Percentiles rank a stretch among this genome's conserved stretches.
Evolutionary conservation across 176 grass and related monocot species (phyloP).

Genomic region (Eleusine indica): DNA sequence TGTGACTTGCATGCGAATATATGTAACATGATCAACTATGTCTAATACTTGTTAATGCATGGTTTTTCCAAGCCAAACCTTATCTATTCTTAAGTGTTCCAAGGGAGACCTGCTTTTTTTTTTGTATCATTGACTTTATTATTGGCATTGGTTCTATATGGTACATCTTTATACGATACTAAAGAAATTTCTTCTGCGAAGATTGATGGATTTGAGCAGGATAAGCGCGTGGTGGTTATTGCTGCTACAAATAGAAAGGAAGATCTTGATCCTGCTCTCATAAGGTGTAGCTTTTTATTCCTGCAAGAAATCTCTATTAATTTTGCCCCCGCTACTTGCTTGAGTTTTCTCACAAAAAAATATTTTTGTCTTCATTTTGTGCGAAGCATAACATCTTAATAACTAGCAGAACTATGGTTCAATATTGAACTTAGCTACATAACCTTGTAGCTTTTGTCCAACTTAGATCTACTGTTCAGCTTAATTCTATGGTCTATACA

Average conservation of each 20-base stretch:
- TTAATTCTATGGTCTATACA: slow-evolving; percentile 4
- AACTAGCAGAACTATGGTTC: slow-evolving; percentile 1
- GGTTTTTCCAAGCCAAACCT: slow-evolving; percentile 4
- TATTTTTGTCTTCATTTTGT: background rate
- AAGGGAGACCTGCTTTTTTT: background rate
- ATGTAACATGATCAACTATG: background rate
- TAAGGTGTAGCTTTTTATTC: slow-evolving; percentile 63
- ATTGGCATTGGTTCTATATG: background rate
- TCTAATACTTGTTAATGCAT: background rate
- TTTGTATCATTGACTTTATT: slow-evolving; percentile 19
- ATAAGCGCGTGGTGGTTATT: slow-evolving; percentile 83
- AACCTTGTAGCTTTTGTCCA: slow-evolving; percentile 29
- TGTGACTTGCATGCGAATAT: background rate
- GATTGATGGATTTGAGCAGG: slow-evolving; percentile 97
- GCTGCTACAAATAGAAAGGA: slow-evolving; percentile 99
- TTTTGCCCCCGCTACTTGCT: background rate
- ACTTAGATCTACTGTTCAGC: background rate
- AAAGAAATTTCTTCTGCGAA: slow-evolving; percentile 47
- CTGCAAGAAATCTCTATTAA: slow-evolving; percentile 14
- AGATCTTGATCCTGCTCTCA: slow-evolving; percentile 95
- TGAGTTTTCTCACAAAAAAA: slow-evolving; percentile 10
- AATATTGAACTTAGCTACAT: slow-evolving; percentile 30
- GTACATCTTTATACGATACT: background rate
- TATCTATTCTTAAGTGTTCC: slow-evolving; percentile 18
- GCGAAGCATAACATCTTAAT: background rate